These are phyloP conservation scores for Lipomyces sp. DNA, from an alignment of 805 yeast genomes.

Conservation along the genomic window DNA sequence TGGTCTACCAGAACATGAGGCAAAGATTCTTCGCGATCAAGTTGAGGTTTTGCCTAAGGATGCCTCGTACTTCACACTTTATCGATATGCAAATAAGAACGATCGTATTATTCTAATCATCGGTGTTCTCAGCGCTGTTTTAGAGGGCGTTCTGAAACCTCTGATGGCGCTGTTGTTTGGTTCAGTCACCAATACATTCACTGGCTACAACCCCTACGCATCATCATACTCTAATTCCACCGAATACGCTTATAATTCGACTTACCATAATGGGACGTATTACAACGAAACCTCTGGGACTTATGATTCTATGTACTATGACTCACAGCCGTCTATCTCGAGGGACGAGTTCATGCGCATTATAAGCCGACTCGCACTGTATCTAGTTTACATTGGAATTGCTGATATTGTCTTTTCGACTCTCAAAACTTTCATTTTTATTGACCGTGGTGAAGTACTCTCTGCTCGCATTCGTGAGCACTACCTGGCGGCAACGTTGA, in stretches of 20 bases:
- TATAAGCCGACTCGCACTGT: constrained; percentile 25
- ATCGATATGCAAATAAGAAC: constrained; percentile 37
- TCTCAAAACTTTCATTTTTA: constrained; percentile 39
- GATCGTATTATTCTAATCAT: constrained; percentile 35
- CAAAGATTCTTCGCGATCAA: constrained; percentile 38
- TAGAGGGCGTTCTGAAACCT: constrained; percentile 43
- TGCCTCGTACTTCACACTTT: constrained; percentile 34
- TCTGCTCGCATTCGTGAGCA: constrained; percentile 42
- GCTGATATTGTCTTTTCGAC: constrained; percentile 33
- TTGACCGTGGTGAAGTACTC: constrained; percentile 43
- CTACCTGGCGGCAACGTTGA: constrained; percentile 39
- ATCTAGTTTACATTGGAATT: constrained; percentile 43
- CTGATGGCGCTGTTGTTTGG: constrained; percentile 38
- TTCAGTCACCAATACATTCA: constrained; percentile 38
- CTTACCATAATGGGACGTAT: constrained; percentile 32
- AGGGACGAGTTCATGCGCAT: constrained; percentile 18
- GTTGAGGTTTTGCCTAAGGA: constrained; percentile 28
- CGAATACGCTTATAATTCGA: constrained; percentile 37
- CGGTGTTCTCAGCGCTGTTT: constrained; percentile 38
- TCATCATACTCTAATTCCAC: constrained; percentile 7
- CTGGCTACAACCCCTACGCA: constrained; percentile 31
- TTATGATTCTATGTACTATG: neutral
- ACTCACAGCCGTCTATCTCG: constrained; percentile 3
- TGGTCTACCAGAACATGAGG: constrained; percentile 36
- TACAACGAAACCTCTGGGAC: constrained; percentile 25